A percentile compares a stretch with the other conserved stretches of the same genome.
Conservation (phyloP, 1,284 basidiomycete species). For the Boletus smithii region DNA sequence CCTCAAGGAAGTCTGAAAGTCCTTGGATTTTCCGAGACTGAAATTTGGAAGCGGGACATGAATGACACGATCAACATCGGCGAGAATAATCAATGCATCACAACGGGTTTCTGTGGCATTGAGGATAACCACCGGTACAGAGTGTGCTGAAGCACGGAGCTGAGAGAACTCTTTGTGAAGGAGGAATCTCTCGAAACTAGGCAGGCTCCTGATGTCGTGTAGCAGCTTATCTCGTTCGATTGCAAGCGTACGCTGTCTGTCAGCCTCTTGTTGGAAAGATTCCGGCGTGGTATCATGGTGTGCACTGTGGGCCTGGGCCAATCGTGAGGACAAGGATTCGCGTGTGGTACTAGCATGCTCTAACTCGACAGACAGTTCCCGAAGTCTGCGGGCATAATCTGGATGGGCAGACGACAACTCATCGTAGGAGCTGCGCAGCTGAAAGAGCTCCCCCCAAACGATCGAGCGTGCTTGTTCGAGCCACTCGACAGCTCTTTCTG, state of each 20-base stretch:
- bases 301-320: neutral
- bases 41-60: neutral
- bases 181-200: neutral
- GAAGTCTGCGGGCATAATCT: neutral
- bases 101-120: neutral
- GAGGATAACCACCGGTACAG: neutral
- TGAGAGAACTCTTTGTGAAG: neutral
- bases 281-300: neutral
- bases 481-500: neutral
- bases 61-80: neutral
- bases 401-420: neutral
- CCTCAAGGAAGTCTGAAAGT: neutral
- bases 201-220: neutral
- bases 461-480: neutral
- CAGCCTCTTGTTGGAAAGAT: neutral
- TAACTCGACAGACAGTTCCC: neutral
- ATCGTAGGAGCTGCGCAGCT: neutral
- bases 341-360: neutral
- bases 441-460: neutral
- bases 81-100: neutral
- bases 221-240: neutral
- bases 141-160: too few relatives aligned
- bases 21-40: neutral
- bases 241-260: neutral
- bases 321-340: neutral